Evolutionary conservation across 2,329 filamentous ascomycete genomes (phyloP).

Genomic region (Ophiostoma australiae): DNA sequence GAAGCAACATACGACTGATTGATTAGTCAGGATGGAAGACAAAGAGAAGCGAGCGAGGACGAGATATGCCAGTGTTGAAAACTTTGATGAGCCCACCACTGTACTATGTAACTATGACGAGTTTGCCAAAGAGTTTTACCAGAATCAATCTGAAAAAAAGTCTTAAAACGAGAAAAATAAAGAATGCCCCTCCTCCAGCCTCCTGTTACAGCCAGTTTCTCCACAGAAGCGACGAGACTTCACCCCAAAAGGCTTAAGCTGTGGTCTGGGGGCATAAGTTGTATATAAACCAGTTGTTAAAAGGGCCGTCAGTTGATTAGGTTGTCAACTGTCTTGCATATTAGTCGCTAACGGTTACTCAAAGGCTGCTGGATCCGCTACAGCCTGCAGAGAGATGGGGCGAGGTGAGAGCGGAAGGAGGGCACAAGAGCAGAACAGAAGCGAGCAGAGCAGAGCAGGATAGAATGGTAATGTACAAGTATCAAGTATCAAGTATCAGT

Average conservation of each 20-base stretch:
- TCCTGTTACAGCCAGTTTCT: background rate
- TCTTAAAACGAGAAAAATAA: background rate
- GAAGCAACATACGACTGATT: background rate
- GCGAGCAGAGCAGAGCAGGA: background rate
- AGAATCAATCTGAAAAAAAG: background rate
- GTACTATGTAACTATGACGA: background rate
- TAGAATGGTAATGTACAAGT: background rate
- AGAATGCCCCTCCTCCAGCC: constrained; percentile 11
- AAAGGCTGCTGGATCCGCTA: constrained; percentile 3
- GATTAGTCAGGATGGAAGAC: background rate
- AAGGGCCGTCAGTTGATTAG: background rate
- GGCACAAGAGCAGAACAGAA: background rate
- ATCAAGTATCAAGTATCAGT: background rate
- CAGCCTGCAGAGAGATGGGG: constrained; percentile 1
- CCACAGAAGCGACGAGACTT: constrained; percentile 10
- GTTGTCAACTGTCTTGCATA: background rate
- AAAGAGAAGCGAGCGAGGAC: background rate
- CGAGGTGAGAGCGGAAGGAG: background rate
- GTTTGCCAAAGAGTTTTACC: background rate
- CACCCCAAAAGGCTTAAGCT: constrained; percentile 7
- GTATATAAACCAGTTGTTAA: background rate
- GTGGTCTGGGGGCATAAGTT: background rate
- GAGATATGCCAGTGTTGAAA: background rate
- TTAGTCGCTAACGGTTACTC: background rate
- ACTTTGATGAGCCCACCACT: background rate